Base-by-base conservation (phyloP, 495 filamentous ascomycete genomes). In the Aspergillus heteromorphus region DNA sequence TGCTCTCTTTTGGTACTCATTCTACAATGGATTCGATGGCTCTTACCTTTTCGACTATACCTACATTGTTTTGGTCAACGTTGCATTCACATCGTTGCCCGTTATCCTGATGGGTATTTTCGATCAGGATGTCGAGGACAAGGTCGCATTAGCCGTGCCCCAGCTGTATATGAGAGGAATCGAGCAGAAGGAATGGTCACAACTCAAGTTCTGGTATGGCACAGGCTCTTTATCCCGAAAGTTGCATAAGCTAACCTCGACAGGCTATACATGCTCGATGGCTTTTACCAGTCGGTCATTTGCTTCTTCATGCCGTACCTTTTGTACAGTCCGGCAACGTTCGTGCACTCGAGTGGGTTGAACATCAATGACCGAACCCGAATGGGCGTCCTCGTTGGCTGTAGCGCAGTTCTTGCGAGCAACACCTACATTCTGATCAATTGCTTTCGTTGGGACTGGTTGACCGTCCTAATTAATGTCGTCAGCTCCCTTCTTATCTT, bases 1-100 rank as follows among this genome's bases (percentile, higher is more conserved):
- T 63, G 83, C 90, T 20, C 86, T 99, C 50, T 95, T 97, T 79
- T 99, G 93, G 95, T 99, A 89, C 73, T 92, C 93, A 69, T 87
- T 93, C 51, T 97, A 87, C 73, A 89, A 87, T 79, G 86, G 93
- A 69, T 97, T 93, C 66, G 95, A 99, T 73, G 87, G 91, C 61
- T 87, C 91, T 20, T 97, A 97, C 70, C 84, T 96, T 49, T 95
- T 92, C 74, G 95, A 99, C 64, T 97, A 96, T 73, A 95, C 90
- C 18, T 99, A 97, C 72, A 93, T 97, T 61, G 78, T 97, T 48
- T 73, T 97, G 55, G 93, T 93, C 79, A 99, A 97, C 72, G 79
- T 99, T 62, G 89, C 91, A 20, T 99, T 99, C 71, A 97, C 95
- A 11, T 99, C 95, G 11, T 73, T 99, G 14, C 91, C 95, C 1